A percentile compares a stretch with the other conserved stretches of the same genome.
Conservation (phyloP, 2,329 filamentous ascomycete genomes). For the Westerdykella sp. region DNA sequence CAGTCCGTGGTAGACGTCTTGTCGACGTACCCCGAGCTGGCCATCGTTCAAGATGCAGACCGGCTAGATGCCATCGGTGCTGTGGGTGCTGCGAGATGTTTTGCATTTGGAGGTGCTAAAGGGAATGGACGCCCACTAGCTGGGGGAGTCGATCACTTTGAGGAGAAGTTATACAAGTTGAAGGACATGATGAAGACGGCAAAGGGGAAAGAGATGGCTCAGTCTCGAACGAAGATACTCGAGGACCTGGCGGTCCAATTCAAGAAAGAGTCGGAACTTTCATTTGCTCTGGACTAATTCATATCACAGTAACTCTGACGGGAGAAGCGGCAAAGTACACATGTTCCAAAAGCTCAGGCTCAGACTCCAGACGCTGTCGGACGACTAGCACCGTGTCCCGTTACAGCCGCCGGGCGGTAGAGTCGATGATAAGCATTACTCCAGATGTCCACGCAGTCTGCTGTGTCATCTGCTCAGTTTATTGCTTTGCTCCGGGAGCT, state of each 20-base stretch:
- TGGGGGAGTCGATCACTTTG: conserved; percentile 30
- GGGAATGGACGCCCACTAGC: conserved; percentile 20
- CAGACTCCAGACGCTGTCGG: too few species aligned
- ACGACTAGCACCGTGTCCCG: too few species aligned
- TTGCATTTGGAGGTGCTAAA: conserved; percentile 62
- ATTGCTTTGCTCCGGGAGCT: too few species aligned
- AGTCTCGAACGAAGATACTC: conserved; percentile 9
- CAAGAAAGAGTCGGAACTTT: conserved; percentile 9
- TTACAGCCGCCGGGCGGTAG: too few species aligned
- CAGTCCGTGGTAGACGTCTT: conserved; percentile 56
- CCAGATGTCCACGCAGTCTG: too few species aligned
- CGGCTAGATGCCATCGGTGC: conserved; percentile 86
- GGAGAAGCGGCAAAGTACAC: too few species aligned
- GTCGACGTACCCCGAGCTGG: conserved; percentile 63
- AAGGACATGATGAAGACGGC: conserved; percentile 34
- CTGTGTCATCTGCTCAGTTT: too few species aligned
- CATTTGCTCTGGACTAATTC: conserved; percentile 3
- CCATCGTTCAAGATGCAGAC: conserved; percentile 87
- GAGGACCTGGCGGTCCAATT: conserved; percentile 12
- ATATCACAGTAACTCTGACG: too few species aligned
- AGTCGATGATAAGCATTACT: too few species aligned
- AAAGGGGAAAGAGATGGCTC: conserved; percentile 16
- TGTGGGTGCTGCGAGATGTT: conserved; percentile 72
- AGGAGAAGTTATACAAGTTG: conserved; percentile 30
- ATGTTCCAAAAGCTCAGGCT: too few species aligned